These are phyloP conservation scores for Astragalus glycyphyllos DNA, from an alignment of 306 rosid genomes.

Conservation along the genomic window DNA sequence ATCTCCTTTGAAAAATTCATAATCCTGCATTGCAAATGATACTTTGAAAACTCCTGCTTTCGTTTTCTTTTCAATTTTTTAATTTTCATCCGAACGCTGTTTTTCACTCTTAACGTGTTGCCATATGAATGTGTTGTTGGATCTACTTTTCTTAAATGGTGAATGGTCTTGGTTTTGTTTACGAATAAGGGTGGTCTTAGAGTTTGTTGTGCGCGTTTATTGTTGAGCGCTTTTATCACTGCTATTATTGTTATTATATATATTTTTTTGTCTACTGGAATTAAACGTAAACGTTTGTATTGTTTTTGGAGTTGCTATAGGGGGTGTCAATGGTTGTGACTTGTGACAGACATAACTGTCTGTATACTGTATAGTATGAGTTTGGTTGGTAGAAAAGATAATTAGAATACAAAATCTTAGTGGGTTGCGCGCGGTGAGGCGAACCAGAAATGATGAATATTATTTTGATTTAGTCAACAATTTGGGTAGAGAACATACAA, in stretches of 20 bases:
- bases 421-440: background rate
- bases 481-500: too few species aligned
- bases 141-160: slow-evolving; percentile 11
- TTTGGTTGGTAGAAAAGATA: too few species aligned
- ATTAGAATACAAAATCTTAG: too few species aligned
- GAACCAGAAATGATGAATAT: background rate
- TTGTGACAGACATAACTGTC: too few species aligned
- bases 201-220: slow-evolving; percentile 4
- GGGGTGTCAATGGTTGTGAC: too few species aligned
- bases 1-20: background rate
- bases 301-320: background rate
- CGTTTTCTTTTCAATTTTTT: background rate
- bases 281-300: slow-evolving; percentile 7
- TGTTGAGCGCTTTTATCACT: too few species aligned
- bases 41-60: background rate
- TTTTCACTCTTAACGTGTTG: background rate
- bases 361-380: too few species aligned
- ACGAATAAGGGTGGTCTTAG: background rate
- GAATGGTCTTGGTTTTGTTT: background rate
- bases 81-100: background rate
- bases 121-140: slow-evolving; percentile 4
- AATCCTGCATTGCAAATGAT: background rate
- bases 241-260: background rate
- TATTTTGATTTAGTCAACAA: background rate
- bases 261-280: slow-evolving; percentile 6